These are phyloP conservation scores for Yarrowia galli DNA, from an alignment of 1,139 yeast genomes.

Conservation along the genomic window DNA sequence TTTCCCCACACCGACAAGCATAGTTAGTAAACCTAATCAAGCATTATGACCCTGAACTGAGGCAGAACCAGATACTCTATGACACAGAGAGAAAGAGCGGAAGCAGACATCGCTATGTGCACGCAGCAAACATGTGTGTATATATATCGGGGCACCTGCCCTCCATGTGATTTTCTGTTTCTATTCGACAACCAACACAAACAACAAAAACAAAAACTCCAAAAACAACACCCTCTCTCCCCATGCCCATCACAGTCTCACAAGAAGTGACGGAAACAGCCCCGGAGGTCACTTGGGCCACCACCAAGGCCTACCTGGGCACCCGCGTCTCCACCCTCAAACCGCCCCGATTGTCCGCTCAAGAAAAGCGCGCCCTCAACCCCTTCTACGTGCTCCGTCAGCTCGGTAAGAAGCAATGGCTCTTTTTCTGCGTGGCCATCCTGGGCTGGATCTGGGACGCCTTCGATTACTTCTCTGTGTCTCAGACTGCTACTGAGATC, in stretches of 20 bases:
- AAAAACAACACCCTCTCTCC: neutral
- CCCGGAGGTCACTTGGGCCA: slow-evolving; percentile 43
- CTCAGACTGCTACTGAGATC: slow-evolving; percentile 63
- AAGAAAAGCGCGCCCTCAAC: slow-evolving; percentile 53
- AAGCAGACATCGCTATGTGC: too few species aligned
- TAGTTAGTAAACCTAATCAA: slow-evolving; percentile 8
- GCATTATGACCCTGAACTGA: neutral
- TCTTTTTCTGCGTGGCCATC: slow-evolving; percentile 68
- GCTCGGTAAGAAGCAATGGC: slow-evolving; percentile 63
- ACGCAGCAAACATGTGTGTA: too few species aligned
- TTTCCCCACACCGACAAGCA: slow-evolving; percentile 23
- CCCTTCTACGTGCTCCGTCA: slow-evolving; percentile 61
- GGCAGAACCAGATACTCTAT: slow-evolving; percentile 2
- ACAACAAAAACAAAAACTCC: neutral
- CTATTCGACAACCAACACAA: neutral
- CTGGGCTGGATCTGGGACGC: slow-evolving; percentile 84
- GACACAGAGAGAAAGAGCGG: neutral
- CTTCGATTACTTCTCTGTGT: slow-evolving; percentile 75
- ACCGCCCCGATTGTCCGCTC: slow-evolving; percentile 52
- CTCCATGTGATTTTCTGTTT: neutral
- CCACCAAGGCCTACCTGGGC: slow-evolving; percentile 51
- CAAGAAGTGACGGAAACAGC: slow-evolving; percentile 37
- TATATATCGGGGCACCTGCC: neutral
- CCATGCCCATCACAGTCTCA: slow-evolving; percentile 30
- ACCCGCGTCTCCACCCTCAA: slow-evolving; percentile 56